Conservation (phyloP, 805 yeast genomes). For the Lachancea dasiensis region DNA sequence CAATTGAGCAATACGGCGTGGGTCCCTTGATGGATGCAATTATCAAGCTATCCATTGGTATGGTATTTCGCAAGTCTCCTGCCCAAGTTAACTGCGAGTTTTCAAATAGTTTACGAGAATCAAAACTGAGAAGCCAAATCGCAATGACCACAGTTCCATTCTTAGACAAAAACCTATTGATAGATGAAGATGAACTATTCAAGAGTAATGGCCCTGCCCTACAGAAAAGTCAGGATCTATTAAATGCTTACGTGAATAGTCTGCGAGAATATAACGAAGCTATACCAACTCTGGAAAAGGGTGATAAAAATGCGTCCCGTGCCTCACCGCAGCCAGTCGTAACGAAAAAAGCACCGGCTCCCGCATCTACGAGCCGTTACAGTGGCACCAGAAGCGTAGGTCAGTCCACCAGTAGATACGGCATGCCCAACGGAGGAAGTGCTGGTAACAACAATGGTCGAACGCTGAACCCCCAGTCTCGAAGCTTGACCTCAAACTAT, state of each 20-base stretch:
- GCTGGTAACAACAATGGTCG: background rate
- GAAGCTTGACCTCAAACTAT: slow-evolving; percentile 13
- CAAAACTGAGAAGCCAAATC: background rate
- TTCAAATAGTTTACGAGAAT: background rate
- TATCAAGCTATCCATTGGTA: background rate
- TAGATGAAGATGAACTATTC: slow-evolving; percentile 14
- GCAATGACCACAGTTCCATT: slow-evolving; percentile 11
- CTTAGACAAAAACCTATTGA: slow-evolving; percentile 13
- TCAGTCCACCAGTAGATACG: background rate
- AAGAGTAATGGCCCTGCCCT: slow-evolving; percentile 11
- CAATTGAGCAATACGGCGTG: slow-evolving; percentile 1
- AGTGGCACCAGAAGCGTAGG: background rate
- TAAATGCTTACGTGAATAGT: background rate
- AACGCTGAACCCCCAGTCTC: slow-evolving; percentile 6
- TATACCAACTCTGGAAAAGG: background rate
- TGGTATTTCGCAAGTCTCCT: slow-evolving; percentile 2
- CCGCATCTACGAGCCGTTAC: no score
- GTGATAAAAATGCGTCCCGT: background rate
- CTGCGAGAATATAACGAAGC: slow-evolving; percentile 1
- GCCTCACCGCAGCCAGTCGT: no score
- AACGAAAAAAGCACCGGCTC: no score
- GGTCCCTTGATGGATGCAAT: background rate
- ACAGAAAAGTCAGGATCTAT: slow-evolving; percentile 1
- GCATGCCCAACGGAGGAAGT: background rate
- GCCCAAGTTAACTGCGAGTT: slow-evolving; percentile 1